A percentile compares a stretch with the other conserved stretches of the same genome.
Evolutionary conservation across 1,284 basidiomycete species (phyloP).

Genomic region (Ustilago cynodontis): DNA sequence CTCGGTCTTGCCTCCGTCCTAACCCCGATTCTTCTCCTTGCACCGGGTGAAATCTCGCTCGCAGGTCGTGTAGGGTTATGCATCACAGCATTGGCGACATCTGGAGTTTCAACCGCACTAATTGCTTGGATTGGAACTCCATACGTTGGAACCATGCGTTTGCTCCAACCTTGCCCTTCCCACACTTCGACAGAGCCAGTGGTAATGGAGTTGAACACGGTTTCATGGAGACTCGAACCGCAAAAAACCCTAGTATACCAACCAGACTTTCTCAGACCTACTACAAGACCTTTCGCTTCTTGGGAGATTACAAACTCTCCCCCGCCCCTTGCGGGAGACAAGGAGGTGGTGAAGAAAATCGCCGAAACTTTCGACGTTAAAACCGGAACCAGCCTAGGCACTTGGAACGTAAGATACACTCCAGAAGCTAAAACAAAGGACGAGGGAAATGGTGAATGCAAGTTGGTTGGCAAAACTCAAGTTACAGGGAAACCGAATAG

Average conservation of each 20-base stretch:
- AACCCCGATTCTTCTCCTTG: slow-evolving; percentile 82
- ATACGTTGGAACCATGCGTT: slow-evolving; percentile 73
- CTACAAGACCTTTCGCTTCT: slow-evolving; percentile 80
- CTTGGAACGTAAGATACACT: slow-evolving; percentile 80
- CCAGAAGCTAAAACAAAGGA: slow-evolving; percentile 76
- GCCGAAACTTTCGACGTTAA: slow-evolving; percentile 67
- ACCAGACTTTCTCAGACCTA: slow-evolving; percentile 78
- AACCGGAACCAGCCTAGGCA: slow-evolving; percentile 77
- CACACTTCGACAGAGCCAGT: not conserved
- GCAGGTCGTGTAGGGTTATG: slow-evolving; percentile 80
- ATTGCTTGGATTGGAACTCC: slow-evolving; percentile 79
- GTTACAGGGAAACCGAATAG: slow-evolving; percentile 71
- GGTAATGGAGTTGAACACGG: slow-evolving; percentile 74
- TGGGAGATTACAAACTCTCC: slow-evolving; percentile 71
- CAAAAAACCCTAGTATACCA: slow-evolving; percentile 81
- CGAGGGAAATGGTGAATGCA: slow-evolving; percentile 70
- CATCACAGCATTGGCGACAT: slow-evolving; percentile 79
- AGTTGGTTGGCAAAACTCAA: slow-evolving; percentile 36
- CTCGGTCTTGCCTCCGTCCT: slow-evolving; percentile 79
- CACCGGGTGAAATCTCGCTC: slow-evolving; percentile 80
- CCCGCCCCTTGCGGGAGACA: slow-evolving; percentile 8
- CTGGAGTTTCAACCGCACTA: slow-evolving; percentile 79
- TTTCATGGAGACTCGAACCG: slow-evolving; percentile 76
- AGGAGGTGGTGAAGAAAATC: slow-evolving; percentile 24
- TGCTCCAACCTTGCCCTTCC: slow-evolving; percentile 17